These are phyloP conservation scores for Effrenium voratum DNA, from an alignment of 73 alveolate species.

Conservation along the genomic window DNA sequence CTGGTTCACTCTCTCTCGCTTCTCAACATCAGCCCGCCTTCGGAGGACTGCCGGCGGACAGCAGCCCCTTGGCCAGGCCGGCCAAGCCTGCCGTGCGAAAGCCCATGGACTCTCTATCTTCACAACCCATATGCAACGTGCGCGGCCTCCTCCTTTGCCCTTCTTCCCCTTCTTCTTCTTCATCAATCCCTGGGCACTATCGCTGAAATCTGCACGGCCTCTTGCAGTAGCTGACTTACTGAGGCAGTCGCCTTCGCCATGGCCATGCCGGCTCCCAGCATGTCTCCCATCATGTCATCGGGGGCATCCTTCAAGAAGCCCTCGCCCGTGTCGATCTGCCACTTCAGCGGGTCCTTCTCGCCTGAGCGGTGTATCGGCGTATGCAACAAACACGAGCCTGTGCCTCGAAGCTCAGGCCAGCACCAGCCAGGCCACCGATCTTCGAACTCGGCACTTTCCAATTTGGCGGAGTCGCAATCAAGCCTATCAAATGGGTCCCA, in stretches of 20 bases:
- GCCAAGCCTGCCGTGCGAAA: too few species aligned
- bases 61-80: too few species aligned
- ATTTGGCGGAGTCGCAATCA: too few species aligned
- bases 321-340: constrained; percentile 76
- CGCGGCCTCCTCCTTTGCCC: background rate
- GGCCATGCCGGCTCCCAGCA: constrained; percentile 64
- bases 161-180: constrained; percentile 40
- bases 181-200: constrained; percentile 73
- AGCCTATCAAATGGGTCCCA: too few species aligned
- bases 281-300: constrained; percentile 35
- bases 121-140: too few species aligned
- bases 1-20: too few species aligned
- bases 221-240: too few species aligned
- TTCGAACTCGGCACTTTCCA: background rate
- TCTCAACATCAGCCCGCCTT: too few species aligned
- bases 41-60: too few species aligned
- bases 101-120: too few species aligned
- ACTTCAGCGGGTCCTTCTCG: constrained; percentile 41
- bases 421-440: constrained; percentile 11
- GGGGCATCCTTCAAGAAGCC: constrained; percentile 58
- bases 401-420: background rate
- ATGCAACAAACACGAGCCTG: background rate
- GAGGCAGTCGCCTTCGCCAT: background rate
- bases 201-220: too few species aligned
- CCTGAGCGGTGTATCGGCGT: background rate